Evolutionary conservation across 345 rosid genomes (phyloP), one percentile per base, ranked within the genome.

Genomic region (Cochlearia excelsa): DNA sequence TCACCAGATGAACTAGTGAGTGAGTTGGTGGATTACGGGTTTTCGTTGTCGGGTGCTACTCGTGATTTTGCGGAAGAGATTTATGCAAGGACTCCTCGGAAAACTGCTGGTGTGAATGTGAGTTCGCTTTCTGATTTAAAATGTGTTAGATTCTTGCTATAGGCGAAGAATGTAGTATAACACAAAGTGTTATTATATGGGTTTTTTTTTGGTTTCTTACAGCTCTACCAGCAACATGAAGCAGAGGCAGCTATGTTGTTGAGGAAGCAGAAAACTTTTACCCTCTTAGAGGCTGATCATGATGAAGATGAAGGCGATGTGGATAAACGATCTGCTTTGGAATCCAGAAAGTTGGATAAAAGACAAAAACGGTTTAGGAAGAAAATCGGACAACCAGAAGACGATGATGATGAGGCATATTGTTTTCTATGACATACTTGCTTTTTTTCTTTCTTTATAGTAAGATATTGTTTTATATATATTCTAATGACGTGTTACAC

Each of bases 211-310:
- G 10, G 37, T 44, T 48, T 52, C 3, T 39, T 34, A 3, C 75
- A 90, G 95, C 66, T 78, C 60, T 87, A 90, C 74, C 83, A 81
- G 59, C 79, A 81, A 64, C 80, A 74, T 64, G 97, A 90, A 77
- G 80, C 79, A 59, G 93, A 87, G 70, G 88, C 90, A 55, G 85
- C 81, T 30, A 63, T 77, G 56, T 59, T 83, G 47, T 81, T 66
- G 7, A 80, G 67, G 74, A 90, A 83, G 75, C 95, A 80, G 47
- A 67, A 68, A 45, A 64, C 73, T 0, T 86, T 81, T 46, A 11
- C 72, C 7, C 57, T 87, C 51, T 53, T 87, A 75, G 93, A 84
- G 63, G 92, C 85, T 39, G 88, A 77, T 59, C 16, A 6, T 9
- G 81, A 72, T 3, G 75, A 69, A 4, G 37, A 63, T n/a, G 66